Evolutionary conservation across 495 filamentous ascomycete genomes (phyloP), one percentile per base, ranked within the genome.

Genomic region (Hypoxylon intermedium): DNA sequence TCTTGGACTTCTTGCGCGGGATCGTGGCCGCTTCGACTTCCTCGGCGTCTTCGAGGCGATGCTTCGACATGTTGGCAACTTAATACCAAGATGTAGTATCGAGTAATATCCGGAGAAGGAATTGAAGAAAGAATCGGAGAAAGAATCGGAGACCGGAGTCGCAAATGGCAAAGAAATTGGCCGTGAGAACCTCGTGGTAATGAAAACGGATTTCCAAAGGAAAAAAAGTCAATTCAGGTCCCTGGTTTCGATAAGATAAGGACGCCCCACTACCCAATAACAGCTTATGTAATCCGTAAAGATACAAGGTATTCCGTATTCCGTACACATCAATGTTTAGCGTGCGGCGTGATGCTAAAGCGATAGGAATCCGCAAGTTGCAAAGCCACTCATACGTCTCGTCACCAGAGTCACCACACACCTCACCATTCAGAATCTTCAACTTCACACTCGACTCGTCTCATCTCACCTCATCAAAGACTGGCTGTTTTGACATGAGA

Each of bases 1-100:
- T 72, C 60, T 72, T 72, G 38, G 69, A 72, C 58, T 72, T 72
- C 54, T 72, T 72, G 46, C 67, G 65, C 21, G 69, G 60, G 23
- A 67, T 21, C 6, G 48, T 36, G 6, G 50, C 43, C 9, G 58
- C 61, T 41, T 72, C 69, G 40, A 68, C 67, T 21, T 69, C 60
- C 6, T 67, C 64, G 43, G 57, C 67, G 21, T 70, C 69, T 45
- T 72, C 69, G 6, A 69, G 63, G 23, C 59, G 49, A 24, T 72
- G 69, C 47, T 72, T 72, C n/a, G 67, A 68, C 67, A 70, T 72
- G 16, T 36, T 53, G 26, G 31, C 45, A 11, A 20, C 9, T 44
- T n/a, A n/a, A n/a, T n/a, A n/a, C n/a, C n/a, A n/a, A 5, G n/a
- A 28, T 7, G 3, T 30, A 12, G 6, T 15, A 4, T 15, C 23